Evolutionary conservation across 2,329 filamentous ascomycete genomes (phyloP), one percentile per base, ranked within the genome.

Genomic region (Mariannaea sp.): DNA sequence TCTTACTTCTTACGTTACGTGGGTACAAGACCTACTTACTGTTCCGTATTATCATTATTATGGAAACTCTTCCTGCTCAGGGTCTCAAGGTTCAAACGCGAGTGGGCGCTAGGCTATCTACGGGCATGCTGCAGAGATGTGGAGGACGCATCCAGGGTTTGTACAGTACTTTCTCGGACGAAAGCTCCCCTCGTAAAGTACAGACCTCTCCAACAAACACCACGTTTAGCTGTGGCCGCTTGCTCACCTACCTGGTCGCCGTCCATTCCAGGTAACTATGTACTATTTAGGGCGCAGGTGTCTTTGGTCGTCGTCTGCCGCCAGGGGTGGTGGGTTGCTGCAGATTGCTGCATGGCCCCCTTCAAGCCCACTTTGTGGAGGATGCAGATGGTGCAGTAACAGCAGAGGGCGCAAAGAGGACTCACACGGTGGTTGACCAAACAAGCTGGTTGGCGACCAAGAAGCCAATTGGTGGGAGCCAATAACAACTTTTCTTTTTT

Each of bases 81-180:
- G 32, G 39, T 24, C 19, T 19, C 17, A 39, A 24, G 9, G 36
- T 39, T 39, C 36, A 39, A 39, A 17, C 5, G 17, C 16, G 19
- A 39, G 24, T 49, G 40, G 38, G 35, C 52, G 52, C 52, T 55
- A 55, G 52, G 52, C 48, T 47, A 43, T 42, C 41, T 50, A 42
- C 46, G 41, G 39, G 38, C 32, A 12, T 13, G 17, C 38, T 41
- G 27, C 50, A 38, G 32, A 36, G 39, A 17, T 16, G 39, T 27
- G 27, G 51, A 47, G 36, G 35, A 17, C 29, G 33, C 44, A 49
- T 32, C 27, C 41, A 51, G 19, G 26, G n/a, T 13, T n/a, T 12
- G 19, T 32, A 20, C n/a, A n/a, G n/a, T n/a, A n/a, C n/a, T n/a
- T n/a, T n/a, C 41, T 22, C 33, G 26, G n/a, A 22, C 7, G 13